Conservation (phyloP, 192 early-diverging fungal species). For the Oehlia diaphana region DNA sequence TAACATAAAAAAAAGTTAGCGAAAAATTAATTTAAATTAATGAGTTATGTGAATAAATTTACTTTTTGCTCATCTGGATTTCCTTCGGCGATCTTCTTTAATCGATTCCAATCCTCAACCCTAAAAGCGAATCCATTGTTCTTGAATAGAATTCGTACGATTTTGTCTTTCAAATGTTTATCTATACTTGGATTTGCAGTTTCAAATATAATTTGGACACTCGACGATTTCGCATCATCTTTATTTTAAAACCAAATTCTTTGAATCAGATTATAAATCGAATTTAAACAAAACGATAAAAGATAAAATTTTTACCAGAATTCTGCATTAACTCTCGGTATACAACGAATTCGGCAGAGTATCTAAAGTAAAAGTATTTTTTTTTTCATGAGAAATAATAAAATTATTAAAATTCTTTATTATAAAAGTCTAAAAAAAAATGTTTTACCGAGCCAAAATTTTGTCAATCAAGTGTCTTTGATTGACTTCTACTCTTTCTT, state of each 20-base stretch:
- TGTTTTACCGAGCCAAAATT: slow-evolving; percentile 67
- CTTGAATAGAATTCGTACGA: slow-evolving; percentile 58
- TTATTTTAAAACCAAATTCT: slow-evolving; percentile 31
- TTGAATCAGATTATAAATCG: not conserved
- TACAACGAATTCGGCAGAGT: slow-evolving; percentile 83
- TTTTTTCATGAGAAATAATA: too few species aligned
- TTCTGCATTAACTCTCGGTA: slow-evolving; percentile 80
- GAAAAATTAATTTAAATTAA: not conserved
- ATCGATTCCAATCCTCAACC: slow-evolving; percentile 79
- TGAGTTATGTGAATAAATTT: not conserved
- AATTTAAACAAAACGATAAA: not conserved
- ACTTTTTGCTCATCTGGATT: slow-evolving; percentile 77
- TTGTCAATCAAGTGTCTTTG: slow-evolving; percentile 92
- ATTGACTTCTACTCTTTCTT: slow-evolving; percentile 78
- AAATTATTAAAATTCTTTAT: too few species aligned
- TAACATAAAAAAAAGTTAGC: not conserved
- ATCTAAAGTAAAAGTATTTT: slow-evolving; percentile 45
- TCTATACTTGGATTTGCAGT: slow-evolving; percentile 40
- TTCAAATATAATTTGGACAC: slow-evolving; percentile 61
- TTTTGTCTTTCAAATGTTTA: slow-evolving; percentile 46
- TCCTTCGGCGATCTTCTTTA: slow-evolving; percentile 88
- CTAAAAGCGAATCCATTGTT: slow-evolving; percentile 85
- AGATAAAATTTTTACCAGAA: slow-evolving; percentile 42
- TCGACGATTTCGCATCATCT: slow-evolving; percentile 73
- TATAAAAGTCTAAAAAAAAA: slow-evolving; percentile 3